A percentile compares a stretch with the other conserved stretches of the same genome.
These are phyloP conservation scores for Colletotrichum horii DNA, from an alignment of 2,329 filamentous ascomycete species.

Conservation along the genomic window DNA sequence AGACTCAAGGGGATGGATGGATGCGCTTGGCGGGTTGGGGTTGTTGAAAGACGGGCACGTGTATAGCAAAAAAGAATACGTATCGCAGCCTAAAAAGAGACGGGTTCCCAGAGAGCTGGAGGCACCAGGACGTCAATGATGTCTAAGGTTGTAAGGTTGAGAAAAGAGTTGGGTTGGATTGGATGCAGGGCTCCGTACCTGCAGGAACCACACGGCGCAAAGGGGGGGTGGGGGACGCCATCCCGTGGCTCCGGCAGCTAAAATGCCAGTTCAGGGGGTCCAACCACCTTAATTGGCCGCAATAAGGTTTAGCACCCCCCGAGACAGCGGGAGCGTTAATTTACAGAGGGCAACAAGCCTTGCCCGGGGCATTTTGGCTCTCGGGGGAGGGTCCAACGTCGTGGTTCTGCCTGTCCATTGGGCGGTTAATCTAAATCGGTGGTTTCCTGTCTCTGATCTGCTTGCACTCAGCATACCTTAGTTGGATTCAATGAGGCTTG, in stretches of 20 bases:
- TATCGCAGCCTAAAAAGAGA: neutral
- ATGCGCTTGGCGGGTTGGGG: neutral
- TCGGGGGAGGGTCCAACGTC: neutral
- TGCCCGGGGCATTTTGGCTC: neutral
- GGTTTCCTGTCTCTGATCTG: neutral
- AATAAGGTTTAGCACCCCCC: slow-evolving; percentile 15
- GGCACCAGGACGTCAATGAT: neutral
- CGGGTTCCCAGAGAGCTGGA: neutral
- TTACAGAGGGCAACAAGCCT: slow-evolving; percentile 5
- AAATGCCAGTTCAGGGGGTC: slow-evolving; percentile 11
- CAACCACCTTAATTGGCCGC: slow-evolving; percentile 13
- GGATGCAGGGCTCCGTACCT: neutral
- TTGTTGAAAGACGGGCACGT: neutral
- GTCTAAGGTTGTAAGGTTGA: neutral
- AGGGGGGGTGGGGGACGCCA: slow-evolving; percentile 1
- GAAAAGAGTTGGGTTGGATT: neutral
- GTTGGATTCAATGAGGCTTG: neutral
- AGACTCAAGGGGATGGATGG: neutral
- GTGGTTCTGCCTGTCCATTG: neutral
- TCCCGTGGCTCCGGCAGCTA: slow-evolving; percentile 14
- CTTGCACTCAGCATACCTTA: neutral
- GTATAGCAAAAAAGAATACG: neutral
- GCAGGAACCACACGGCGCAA: neutral
- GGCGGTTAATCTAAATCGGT: neutral
- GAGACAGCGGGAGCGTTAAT: slow-evolving; percentile 13